Base-by-base conservation (phyloP, 1,139 yeast species). In the Kodamaea sp. region DNA sequence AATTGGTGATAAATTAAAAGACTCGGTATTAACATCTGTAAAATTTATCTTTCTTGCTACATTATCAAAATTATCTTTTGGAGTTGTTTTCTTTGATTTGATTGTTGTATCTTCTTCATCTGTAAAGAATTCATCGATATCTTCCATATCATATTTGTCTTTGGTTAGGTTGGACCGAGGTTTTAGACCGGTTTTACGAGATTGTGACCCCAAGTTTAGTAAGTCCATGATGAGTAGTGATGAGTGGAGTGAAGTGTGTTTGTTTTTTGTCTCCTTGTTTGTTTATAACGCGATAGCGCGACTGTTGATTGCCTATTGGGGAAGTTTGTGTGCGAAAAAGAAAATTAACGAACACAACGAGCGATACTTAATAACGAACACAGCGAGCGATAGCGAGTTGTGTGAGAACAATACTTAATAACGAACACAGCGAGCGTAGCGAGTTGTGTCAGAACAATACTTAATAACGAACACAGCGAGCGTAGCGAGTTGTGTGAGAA, bases 71-170 rank as follows among this genome's bases (percentile, higher is more conserved):
- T 48, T 45, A 32, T 45, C 53, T 29, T 47, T 48, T 2, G 52
- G 49, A 5, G 51, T 44, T 8, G 36, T 5, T 39, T 38, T 37
- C 25, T 37, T n/a, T 27, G 8, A 27, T 23, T 24, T 9, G 24
- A 28, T 31, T 28, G 9, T 8, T 28, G 29, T 28, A 24, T 62
- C 73, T 22, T 76, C 81, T 30, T 73, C 72, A 49, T 63, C 70
- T 15, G 55, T 58, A 42, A 86, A 87, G 63, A 84, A 88, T 40
- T 81, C 95, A 49, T 84, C 85, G 31, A 87, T 61, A 51, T 82
- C 85, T 54, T 88, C 96, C 82, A 87, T 78, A 28, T 88, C 84
- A 55, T 79, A 75, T 42, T 75, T 76, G 58, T 85, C 94, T 48
- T 78, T 74, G 27, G 66, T 62, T 32, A 84, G 53, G 58, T 79